Conservation (phyloP, 176 grass and related monocot genomes). For the Oryza punctata region DNA sequence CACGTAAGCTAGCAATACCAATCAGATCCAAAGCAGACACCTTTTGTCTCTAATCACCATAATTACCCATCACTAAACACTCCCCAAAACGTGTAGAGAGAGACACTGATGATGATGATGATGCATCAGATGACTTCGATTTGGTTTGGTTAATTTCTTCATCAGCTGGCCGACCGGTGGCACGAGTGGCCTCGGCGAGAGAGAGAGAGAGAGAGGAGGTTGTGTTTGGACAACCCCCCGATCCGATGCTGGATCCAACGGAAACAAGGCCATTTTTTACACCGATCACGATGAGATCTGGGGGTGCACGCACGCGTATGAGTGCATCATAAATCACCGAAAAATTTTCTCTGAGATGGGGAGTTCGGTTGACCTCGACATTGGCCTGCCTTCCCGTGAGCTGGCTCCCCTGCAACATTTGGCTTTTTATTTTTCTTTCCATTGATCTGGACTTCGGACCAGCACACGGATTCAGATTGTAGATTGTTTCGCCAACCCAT, state of each 20-base stretch:
- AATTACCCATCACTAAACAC: neutral
- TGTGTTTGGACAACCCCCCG: neutral
- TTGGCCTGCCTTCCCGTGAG: neutral
- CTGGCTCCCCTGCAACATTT: neutral
- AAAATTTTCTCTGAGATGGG: neutral
- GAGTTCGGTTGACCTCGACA: neutral
- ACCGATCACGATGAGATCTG: neutral
- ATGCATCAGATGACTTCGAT: too few species aligned
- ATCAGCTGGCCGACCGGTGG: neutral
- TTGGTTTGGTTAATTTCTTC: neutral
- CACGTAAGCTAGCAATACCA: neutral
- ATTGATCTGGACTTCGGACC: neutral
- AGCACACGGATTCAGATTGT: too few species aligned
- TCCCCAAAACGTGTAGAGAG: neutral
- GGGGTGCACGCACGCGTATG: neutral
- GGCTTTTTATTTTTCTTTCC: neutral
- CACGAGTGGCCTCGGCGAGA: slow-evolving; percentile 21
- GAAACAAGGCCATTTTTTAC: neutral
- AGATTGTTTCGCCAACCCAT: too few species aligned
- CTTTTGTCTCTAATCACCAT: neutral
- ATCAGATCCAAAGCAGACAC: neutral
- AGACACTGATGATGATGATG: too few species aligned
- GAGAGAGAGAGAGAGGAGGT: neutral
- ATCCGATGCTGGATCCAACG: neutral
- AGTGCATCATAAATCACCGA: neutral